These are phyloP conservation scores for Monosporascus cannonballus DNA, from an alignment of 2,329 filamentous ascomycete genomes.

Conservation along the genomic window DNA sequence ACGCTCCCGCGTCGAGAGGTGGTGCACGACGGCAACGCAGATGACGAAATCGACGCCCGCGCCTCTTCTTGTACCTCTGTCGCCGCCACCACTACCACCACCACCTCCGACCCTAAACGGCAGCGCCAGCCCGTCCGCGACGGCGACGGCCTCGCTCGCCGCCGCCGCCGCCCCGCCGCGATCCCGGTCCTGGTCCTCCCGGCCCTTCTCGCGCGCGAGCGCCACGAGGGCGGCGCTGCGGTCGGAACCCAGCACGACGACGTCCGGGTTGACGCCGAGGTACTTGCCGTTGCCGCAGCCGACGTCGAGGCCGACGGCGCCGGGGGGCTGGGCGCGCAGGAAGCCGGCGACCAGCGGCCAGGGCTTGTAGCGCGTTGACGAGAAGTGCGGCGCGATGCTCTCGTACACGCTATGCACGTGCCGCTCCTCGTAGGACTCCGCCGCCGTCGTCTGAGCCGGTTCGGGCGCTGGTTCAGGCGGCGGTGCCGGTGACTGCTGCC, in stretches of 20 bases:
- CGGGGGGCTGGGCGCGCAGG: constrained; percentile 57
- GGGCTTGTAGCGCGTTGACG: constrained; percentile 71
- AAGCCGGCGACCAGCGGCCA: constrained; percentile 90
- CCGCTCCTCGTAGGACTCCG: constrained; percentile 63
- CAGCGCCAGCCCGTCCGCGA: constrained; percentile 78
- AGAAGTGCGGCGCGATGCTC: constrained; percentile 79
- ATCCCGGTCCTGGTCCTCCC: constrained; percentile 5
- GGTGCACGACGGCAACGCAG: constrained; percentile 90
- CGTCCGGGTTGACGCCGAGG: constrained; percentile 65
- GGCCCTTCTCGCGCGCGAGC: constrained; percentile 36
- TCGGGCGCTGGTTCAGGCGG: too few relatives aligned
- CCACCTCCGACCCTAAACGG: constrained; percentile 56
- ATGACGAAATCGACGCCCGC: constrained; percentile 71
- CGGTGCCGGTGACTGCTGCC: too few relatives aligned
- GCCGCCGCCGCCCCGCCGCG: constrained; percentile 3
- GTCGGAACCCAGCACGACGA: constrained; percentile 83
- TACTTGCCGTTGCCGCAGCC: constrained; percentile 99
- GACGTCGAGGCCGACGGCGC: constrained; percentile 79
- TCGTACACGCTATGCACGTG: constrained; percentile 94
- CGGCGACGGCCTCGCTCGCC: constrained; percentile 55
- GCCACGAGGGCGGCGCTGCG: constrained; percentile 56
- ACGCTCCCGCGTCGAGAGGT: constrained; percentile 72
- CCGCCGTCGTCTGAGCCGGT: background rate
- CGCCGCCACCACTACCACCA: background rate
- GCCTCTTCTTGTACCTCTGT: background rate